Evolutionary conservation across 2,329 filamentous ascomycete species (phyloP).

Genomic region (Hymenoscyphus repandus): DNA sequence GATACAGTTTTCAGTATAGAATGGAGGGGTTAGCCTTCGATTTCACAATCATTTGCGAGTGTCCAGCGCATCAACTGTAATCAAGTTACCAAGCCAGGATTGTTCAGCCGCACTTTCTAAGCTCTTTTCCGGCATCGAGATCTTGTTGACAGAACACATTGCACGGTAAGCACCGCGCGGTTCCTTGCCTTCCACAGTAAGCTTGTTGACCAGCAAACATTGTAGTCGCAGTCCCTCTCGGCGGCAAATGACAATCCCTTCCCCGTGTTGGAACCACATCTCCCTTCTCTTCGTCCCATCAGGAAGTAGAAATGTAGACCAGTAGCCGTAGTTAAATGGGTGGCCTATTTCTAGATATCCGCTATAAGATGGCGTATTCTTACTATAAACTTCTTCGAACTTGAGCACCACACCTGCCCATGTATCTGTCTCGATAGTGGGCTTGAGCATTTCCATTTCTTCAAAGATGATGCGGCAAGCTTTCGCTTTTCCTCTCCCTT

Average conservation of each 20-base stretch:
- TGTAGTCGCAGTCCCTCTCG: not conserved
- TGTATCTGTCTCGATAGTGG: not conserved
- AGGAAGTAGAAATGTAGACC: not conserved
- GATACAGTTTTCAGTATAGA: no score
- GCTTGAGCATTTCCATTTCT: slow-evolving; percentile 16
- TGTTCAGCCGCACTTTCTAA: no score
- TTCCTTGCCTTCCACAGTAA: slow-evolving; percentile 1
- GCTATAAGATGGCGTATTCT: not conserved
- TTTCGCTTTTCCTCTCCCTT: slow-evolving; percentile 14
- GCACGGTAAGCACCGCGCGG: not conserved
- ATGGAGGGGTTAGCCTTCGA: no score
- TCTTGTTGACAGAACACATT: not conserved
- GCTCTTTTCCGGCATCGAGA: no score
- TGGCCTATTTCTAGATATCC: not conserved
- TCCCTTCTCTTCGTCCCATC: not conserved
- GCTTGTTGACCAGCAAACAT: not conserved
- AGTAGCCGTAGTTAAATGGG: not conserved
- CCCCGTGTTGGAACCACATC: not conserved
- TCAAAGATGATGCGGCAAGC: slow-evolving; percentile 23
- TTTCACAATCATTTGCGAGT: no score
- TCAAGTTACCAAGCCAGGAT: no score
- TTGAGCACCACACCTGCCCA: not conserved
- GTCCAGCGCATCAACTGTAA: no score
- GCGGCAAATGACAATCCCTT: not conserved
- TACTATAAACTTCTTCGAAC: not conserved